Base-by-base conservation (phyloP, 2,329 filamentous ascomycete species). In the Tympanopsis confertula region DNA sequence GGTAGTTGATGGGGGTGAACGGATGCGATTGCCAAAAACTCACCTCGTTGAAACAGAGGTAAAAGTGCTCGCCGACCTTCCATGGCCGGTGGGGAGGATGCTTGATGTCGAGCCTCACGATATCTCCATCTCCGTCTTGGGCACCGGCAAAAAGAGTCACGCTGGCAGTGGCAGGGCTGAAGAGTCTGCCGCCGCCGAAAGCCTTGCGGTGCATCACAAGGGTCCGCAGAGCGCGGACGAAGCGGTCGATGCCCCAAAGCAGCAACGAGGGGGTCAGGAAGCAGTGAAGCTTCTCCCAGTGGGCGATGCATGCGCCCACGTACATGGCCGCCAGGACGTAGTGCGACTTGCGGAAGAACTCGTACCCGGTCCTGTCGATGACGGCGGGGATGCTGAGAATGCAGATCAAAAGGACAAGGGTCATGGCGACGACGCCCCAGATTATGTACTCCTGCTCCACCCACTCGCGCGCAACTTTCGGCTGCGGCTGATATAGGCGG, bases 321-420 rank as follows among this genome's bases (percentile, higher is more conserved):
- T 85, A 88, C 4, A 86, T 54, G 60, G 82, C 74, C 10, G 82
- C 83, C 2, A 86, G 62, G 12, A 86, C 62, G 47, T 85, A 85
- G 51, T 87, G 82, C 0, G 71, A 61, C 51, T 85, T 86, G 42
- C 81, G 70, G 64, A 87, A 87, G 56, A 82, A 77, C 48, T 87
- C 83, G 54, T 88, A 86, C 3, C 83, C 83, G 0, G 79, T 85
- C 35, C 69, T 56, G 5, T 69, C 66, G 40, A 86, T 81, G 1
- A 67, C 77, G 52, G 64, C 66, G 12, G 65, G 63, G 0, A 69
- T 55, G 50, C 55, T 60, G 41, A 77, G 7, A 33, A 33, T 13
- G 15, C 12, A 71, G 2, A 86, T 56, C 13, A 82, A 54, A 0
- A 73, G 63, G 1, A 86, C 56, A 4, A 86, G 55, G 4, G 70